phyloP scores from a whole-genome alignment of 352 stramenopile genomes.

The Phytophthora melonis region DNA sequence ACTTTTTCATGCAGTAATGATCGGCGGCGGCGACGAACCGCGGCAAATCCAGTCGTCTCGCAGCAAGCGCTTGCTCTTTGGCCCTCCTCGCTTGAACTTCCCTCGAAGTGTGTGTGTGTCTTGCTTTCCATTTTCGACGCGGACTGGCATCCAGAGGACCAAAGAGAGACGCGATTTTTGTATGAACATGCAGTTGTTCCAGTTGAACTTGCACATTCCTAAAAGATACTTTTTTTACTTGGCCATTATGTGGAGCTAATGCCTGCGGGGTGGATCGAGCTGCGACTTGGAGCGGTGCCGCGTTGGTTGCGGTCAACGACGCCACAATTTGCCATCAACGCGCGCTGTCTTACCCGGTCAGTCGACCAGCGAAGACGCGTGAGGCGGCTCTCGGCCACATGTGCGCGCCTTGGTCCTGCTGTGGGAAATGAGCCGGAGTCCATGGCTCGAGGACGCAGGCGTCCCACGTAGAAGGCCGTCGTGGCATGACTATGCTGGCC shows the following conservation, averaged over 20 bases:
- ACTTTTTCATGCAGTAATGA: constrained; percentile 4
- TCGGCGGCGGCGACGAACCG: background rate
- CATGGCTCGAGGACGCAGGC: constrained; percentile 12
- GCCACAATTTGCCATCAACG: constrained; percentile 9
- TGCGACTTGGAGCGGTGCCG: too few relatives aligned
- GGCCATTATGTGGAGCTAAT: background rate
- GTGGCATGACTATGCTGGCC: constrained; percentile 25
- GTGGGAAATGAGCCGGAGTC: constrained; percentile 11
- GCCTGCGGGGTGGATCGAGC: background rate
- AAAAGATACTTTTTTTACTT: constrained; percentile 30
- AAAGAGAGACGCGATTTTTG: background rate
- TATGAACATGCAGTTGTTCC: too few relatives aligned
- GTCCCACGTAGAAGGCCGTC: constrained; percentile 18
- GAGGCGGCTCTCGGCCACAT: constrained; percentile 16
- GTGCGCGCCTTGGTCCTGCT: constrained; percentile 14
- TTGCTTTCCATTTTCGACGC: background rate
- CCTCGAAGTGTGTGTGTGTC: background rate
- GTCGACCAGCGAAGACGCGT: constrained; percentile 24
- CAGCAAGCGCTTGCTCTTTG: background rate
- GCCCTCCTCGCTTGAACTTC: too few relatives aligned
- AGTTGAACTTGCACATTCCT: constrained; percentile 14
- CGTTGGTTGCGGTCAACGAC: background rate
- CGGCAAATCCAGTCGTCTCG: background rate
- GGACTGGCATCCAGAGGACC: background rate
- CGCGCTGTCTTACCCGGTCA: background rate